Percentiles rank a stretch among this genome's conserved stretches.
Conservation (phyloP, 805 yeast genomes). For the Spathaspora girioi region DNA sequence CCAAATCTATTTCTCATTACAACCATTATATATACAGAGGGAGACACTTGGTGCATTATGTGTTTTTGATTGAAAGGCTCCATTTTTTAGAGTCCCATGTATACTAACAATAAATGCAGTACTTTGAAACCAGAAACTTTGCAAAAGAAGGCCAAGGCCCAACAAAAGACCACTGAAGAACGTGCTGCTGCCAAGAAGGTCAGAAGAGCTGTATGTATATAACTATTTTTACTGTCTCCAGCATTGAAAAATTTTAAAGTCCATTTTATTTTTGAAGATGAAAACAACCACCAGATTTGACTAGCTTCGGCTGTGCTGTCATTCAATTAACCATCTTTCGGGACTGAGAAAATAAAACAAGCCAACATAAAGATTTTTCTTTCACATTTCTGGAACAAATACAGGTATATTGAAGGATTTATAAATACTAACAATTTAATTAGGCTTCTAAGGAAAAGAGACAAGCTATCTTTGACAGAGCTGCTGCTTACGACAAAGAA, state of each 20-base stretch:
- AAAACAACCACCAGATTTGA: conserved; percentile 48
- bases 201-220: conserved; percentile 75
- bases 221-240: conserved; percentile 1
- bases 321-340: conserved; percentile 83
- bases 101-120: conserved; percentile 18
- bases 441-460: conserved; percentile 47
- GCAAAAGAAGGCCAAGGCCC: conserved; percentile 76
- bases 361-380: not conserved
- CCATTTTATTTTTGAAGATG: conserved; percentile 44
- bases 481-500: conserved; percentile 95
- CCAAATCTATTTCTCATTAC: conserved; percentile 9
- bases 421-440: conserved; percentile 29
- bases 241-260: not conserved
- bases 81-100: conserved; percentile 1
- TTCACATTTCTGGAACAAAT: not conserved
- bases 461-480: conserved; percentile 83
- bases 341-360: conserved; percentile 50
- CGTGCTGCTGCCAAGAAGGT: conserved; percentile 77
- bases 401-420: not conserved
- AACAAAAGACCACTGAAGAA: conserved; percentile 72
- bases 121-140: conserved; percentile 79
- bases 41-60: conserved; percentile 1
- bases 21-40: conserved; percentile 8
- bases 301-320: conserved; percentile 74
- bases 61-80: not conserved